Evolutionary conservation across 768 basidiomycete genomes (phyloP), one percentile per base, ranked within the genome.

Genomic region (Macrocybe gigantea): DNA sequence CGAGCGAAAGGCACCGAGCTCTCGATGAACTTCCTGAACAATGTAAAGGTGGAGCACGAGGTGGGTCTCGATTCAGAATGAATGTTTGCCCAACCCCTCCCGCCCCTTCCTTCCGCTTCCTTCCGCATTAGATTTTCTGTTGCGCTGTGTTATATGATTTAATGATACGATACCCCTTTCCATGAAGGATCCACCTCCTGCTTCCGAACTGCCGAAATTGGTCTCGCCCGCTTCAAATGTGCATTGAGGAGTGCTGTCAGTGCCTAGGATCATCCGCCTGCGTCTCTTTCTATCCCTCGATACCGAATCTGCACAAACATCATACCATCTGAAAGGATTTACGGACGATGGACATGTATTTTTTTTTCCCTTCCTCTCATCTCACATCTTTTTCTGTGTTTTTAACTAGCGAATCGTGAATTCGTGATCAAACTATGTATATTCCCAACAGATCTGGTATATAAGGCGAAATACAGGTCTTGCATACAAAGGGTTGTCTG

Each of bases 1-100:
- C 51, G 66, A 22, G 68, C 68, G 8, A 48, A 50, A 14, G 60
- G 57, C 10, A 50, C 43, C 6, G 54, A 60, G 40, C 33, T 59
- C 13, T 30, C 38, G 5, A 45, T 37, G 12, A 48, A 39, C 7
- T 33, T 52, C 12, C 41, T 52, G 7, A 55, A 54, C 31, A 48
- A 44, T 38, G 29, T 54, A 15, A 36, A 33, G 5, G 41, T 51
- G 13, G 43, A 51, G 37, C 47, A 45, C 30, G 56, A 41, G 39
- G 46, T 45, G 41, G 47, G 29, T 44, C 41, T 41, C 50, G 38
- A 54, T 49, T 22, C 50, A 50, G 10, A 54, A 57, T 44, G 60
- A 61, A n/a, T 47, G 34, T 14, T 29, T 29, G 33, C 36, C 29
- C 29, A 40, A 29, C 14, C 12, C 35, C 13, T 10, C 33, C 30